Base-by-base conservation (phyloP, 2,329 filamentous ascomycete species). In the Gliomastix tumulicola region DNA sequence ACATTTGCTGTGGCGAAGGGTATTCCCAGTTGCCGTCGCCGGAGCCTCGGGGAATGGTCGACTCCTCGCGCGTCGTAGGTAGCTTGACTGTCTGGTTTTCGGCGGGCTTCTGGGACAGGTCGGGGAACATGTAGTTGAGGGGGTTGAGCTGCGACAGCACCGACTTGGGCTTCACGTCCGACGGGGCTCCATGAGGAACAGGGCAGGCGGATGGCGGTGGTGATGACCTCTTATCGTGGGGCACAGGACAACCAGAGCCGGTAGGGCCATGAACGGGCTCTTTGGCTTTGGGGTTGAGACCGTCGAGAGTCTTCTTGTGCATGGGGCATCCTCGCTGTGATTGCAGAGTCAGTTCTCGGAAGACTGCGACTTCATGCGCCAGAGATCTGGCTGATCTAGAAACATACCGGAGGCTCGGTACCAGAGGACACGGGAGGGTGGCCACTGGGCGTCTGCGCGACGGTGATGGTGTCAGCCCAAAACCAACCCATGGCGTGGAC, bases 1-100 rank as follows among this genome's bases (percentile, higher is more conserved):
- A 98, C 92, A 98, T 98, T 63, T 98, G 92, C 66, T 98, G 92
- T 1, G 92, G 90, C 0, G 88, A 96, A 0, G 92, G 92, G 56
- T 98, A 98, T 62, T 97, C 92, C 92, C 92, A 98, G 52, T 86
- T 94, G 32, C 80, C 77, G 36, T 81, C 73, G 33, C 78, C 74
- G 41, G 84, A 79, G 51, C 85, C 87, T 48, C 84, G 84, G n/a
- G 92, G 92, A 49, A 98, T 98, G 2, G 89, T 88, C 1, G 87
- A 94, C 21, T 75, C 66, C 60, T 96, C 88, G 48, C 92, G 84
- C 7, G 80, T 75, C 3, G 89, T 84, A 1, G 89, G 85, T 2
- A 98, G 76, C 18, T 72, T 68, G 19, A 84, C 63, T 5, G 76
- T 74, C 61, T 98, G 92, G 44, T 84, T 69, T 0, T 78, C 68